Evolutionary conservation across 2,329 filamentous ascomycete species (phyloP).

Genomic region (Aspergillus texensis): DNA sequence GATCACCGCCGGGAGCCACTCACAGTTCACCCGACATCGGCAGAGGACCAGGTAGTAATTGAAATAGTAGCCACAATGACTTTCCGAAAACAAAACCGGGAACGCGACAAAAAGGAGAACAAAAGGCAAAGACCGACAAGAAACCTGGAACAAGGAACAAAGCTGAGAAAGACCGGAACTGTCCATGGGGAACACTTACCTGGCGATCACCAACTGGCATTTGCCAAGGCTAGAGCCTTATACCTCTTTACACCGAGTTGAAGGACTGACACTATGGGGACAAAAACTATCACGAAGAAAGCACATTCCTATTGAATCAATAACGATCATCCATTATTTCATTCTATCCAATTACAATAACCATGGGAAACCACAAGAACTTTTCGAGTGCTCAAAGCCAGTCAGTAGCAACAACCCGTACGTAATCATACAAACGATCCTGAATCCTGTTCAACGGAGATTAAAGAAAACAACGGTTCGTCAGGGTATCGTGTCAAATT

Average conservation of each 20-base stretch:
- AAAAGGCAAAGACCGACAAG: slow-evolving; percentile 3
- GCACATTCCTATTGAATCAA: not conserved
- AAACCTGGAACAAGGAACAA: not conserved
- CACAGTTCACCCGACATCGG: slow-evolving; percentile 2
- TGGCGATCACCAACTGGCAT: not conserved
- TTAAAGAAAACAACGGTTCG: not conserved
- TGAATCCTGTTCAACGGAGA: not conserved
- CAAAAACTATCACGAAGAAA: not conserved
- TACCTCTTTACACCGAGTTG: not conserved
- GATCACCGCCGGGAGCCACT: not conserved
- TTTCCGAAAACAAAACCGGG: not conserved
- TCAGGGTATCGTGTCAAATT: slow-evolving; percentile 26
- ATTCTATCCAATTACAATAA: slow-evolving; percentile 7
- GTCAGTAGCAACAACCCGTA: slow-evolving; percentile 6
- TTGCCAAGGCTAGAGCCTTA: not conserved
- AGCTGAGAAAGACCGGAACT: not conserved
- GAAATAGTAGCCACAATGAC: not conserved
- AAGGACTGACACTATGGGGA: not conserved
- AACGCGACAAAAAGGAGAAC: not conserved
- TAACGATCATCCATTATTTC: slow-evolving; percentile 3
- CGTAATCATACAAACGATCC: slow-evolving; percentile 14
- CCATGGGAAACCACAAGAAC: slow-evolving; percentile 17
- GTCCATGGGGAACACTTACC: not conserved
- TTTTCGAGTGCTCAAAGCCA: slow-evolving; percentile 10
- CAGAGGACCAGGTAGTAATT: not conserved